Evolutionary conservation across 768 basidiomycete genomes (phyloP).

Genomic region (Termitomyces sp.): DNA sequence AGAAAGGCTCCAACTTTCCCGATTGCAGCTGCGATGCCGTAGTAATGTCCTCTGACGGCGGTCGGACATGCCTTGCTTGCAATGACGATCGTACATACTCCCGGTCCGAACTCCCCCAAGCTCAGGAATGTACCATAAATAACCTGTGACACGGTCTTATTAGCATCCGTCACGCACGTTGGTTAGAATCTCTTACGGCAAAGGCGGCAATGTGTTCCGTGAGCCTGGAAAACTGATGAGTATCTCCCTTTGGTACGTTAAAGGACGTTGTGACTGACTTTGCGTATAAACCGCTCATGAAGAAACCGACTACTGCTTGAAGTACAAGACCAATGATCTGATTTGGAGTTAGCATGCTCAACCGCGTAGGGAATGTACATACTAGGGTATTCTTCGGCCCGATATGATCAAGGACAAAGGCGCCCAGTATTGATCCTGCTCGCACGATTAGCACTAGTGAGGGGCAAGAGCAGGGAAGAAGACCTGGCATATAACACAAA

Average conservation of each 20-base stretch:
- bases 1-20: constrained; percentile 84
- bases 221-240: constrained; percentile 35
- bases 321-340: constrained; percentile 67
- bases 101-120: constrained; percentile 87
- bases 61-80: constrained; percentile 85
- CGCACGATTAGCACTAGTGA: constrained; percentile 35
- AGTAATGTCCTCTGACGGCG: constrained; percentile 79
- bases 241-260: background rate
- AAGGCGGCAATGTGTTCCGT: constrained; percentile 69
- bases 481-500: constrained; percentile 40
- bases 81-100: constrained; percentile 72
- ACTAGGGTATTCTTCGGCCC: constrained; percentile 78
- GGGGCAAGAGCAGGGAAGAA: background rate
- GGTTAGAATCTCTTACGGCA: constrained; percentile 43
- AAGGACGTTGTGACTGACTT: constrained; percentile 28
- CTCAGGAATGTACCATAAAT: constrained; percentile 89
- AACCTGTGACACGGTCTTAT: constrained; percentile 39
- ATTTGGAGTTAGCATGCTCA: background rate
- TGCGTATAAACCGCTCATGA: constrained; percentile 81
- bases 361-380: constrained; percentile 3
- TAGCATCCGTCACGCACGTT: background rate
- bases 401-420: constrained; percentile 71
- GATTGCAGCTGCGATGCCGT: constrained; percentile 82
- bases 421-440: constrained; percentile 66
- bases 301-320: constrained; percentile 80